These are phyloP conservation scores for Ephemerocybe angulata DNA, from an alignment of 768 basidiomycete species.

Conservation along the genomic window DNA sequence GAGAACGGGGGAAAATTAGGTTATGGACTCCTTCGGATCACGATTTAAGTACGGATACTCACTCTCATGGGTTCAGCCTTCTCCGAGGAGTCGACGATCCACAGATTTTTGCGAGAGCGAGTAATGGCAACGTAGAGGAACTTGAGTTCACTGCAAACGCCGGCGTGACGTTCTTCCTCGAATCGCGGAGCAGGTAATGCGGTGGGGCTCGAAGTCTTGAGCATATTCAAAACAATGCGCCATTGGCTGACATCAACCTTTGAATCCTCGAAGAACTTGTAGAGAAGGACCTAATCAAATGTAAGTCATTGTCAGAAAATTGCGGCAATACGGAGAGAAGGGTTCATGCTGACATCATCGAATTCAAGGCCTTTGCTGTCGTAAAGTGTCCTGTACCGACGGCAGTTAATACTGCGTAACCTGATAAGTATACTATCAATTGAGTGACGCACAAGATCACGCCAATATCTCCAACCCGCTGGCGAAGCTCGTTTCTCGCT, in stretches of 20 bases:
- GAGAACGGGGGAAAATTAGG: neutral
- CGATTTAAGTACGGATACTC: too few species aligned
- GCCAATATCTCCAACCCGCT: constrained; percentile 57
- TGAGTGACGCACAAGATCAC: constrained; percentile 50
- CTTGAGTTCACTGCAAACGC: constrained; percentile 65
- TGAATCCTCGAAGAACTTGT: constrained; percentile 74
- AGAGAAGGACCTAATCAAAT: constrained; percentile 57
- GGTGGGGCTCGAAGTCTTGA: constrained; percentile 16
- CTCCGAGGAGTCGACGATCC: constrained; percentile 63
- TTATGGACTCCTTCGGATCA: too few species aligned
- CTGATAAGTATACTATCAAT: neutral
- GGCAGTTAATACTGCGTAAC: neutral
- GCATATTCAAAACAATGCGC: constrained; percentile 51
- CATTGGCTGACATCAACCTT: constrained; percentile 47
- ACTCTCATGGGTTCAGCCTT: constrained; percentile 59
- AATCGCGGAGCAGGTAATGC: constrained; percentile 39
- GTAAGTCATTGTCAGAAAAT: neutral
- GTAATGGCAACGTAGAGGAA: constrained; percentile 70
- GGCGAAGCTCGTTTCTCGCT: constrained; percentile 43
- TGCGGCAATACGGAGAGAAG: neutral
- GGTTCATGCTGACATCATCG: constrained; percentile 43
- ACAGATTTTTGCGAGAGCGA: constrained; percentile 62
- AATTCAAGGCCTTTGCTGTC: constrained; percentile 69
- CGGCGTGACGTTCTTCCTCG: constrained; percentile 47
- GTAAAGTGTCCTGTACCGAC: constrained; percentile 43